Evolutionary conservation across 2,329 filamentous ascomycete genomes (phyloP), one percentile per base, ranked within the genome.

Genomic region (Helicocarpus griseus): DNA sequence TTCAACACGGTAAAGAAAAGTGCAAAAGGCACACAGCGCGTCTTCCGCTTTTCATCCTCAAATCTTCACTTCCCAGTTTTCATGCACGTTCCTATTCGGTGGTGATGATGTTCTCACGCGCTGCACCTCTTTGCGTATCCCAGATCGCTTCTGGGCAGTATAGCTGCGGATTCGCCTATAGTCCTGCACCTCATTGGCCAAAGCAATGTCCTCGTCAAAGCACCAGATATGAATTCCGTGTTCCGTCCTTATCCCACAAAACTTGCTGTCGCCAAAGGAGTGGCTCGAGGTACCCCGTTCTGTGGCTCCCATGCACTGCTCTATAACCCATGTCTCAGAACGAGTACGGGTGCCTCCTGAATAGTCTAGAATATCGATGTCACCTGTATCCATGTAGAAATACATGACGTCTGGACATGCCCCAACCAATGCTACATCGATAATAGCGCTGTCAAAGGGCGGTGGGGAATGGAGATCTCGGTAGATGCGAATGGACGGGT

Each of bases 91-190:
- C n/a, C n/a, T n/a, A n/a, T n/a, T n/a, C n/a, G n/a, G n/a, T n/a
- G n/a, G n/a, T n/a, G n/a, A n/a, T n/a, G n/a, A n/a, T n/a, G n/a
- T 9, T 9, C 39, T 5, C 19, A 5, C 22, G 21, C 19, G 22
- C 39, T 24, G 62, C 59, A 28, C 60, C 54, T 21, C 58, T n/a
- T n/a, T n/a, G n/a, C n/a, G n/a, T n/a, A n/a, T n/a, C 61, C 17
- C 60, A 60, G 48, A 11, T 9, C 52, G 49, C 40, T 40, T 21
- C 8, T 11, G 9, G 9, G 49, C 49, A 5, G 36, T 11, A n/a
- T 13, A 4, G 2, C 2, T 39, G 7, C 44, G 35, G 17, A 29
- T 5, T 5, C 17, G 9, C 29, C 52, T 28, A 40, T 54, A 54
- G 7, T 21, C 19, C 17, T 4, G 7, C 22, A 11, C 22, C 24